Evolutionary conservation across 495 filamentous ascomycete genomes (phyloP).

Genomic region (Coniosporium apollinis): DNA sequence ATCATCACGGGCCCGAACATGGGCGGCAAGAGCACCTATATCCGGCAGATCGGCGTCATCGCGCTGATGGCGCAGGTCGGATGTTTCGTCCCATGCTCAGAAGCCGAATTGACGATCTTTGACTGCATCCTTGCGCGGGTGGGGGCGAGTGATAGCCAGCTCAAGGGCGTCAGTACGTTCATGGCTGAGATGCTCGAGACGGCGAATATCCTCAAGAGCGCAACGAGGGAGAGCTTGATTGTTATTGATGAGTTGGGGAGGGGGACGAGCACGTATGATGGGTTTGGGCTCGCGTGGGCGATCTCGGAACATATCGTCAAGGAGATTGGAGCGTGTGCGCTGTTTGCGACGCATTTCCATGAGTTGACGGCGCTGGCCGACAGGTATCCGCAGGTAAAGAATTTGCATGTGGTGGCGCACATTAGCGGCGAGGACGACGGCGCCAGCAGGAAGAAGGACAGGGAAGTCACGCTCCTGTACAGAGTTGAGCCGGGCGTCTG

Average conservation of each 20-base stretch:
- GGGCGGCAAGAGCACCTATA: conserved; percentile 98
- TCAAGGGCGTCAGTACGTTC: conserved; percentile 97
- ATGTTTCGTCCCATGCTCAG: conserved; percentile 85
- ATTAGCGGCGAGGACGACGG: conserved; percentile 38
- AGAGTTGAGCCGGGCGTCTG: conserved; percentile 90
- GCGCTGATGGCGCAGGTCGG: conserved; percentile 95
- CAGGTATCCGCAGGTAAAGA: conserved; percentile 70
- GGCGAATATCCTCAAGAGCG: conserved; percentile 93
- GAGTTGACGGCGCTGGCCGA: conserved; percentile 85
- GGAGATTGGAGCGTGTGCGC: conserved; percentile 79
- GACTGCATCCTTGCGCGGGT: conserved; percentile 96
- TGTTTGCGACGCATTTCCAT: conserved; percentile 98
- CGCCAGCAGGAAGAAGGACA: conserved; percentile 33
- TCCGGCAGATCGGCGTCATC: conserved; percentile 93
- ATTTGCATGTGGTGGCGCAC: conserved; percentile 90
- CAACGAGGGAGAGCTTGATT: conserved; percentile 83
- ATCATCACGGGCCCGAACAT: conserved; percentile 98
- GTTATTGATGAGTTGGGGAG: conserved; percentile 98
- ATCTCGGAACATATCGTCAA: conserved; percentile 96
- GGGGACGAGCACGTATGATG: conserved; percentile 95
- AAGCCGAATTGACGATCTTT: conserved; percentile 88
- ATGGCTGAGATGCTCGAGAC: conserved; percentile 99
- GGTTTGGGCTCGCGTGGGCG: conserved; percentile 95
- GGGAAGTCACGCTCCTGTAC: conserved; percentile 91
- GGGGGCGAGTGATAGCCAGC: conserved; percentile 84